Base-by-base conservation (phyloP, 331 rosid species). In the Quercus lobata region DNA sequence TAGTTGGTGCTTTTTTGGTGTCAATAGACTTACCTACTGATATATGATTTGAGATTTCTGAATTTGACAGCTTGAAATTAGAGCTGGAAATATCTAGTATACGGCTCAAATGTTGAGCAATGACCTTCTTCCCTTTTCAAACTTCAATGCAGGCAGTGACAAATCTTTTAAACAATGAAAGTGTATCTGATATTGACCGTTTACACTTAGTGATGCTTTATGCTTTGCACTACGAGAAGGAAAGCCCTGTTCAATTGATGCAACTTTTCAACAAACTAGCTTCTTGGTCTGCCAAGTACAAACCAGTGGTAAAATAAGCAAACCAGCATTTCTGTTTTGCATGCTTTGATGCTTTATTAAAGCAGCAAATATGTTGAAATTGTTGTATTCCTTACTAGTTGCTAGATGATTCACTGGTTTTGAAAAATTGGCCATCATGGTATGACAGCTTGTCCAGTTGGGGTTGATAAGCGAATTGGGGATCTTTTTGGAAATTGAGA, bases 231-330 rank as follows among this genome's bases (percentile, higher is more conserved):
- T 91, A 95, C 81, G 98, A 95, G 87, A 95, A 93, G 86, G 98
- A 95, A 57, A 95, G 96, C 82, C 97, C 98, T 37, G 98, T 95
- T 79, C 94, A 95, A 66, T 87, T 95, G 82, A 95, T 95, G 98
- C 97, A 91, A 86, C 94, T 95, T 81, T 93, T 93, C 82, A 93
- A 87, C 76, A 93, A 93, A 88, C 82, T 95, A 82, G 93, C 98
- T 69, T 95, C 99, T 69, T 86, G 81, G 69, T 93, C 93, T 83
- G 89, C 96, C 73, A 93, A 93, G 86, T 95, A 95, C 86, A 93
- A 93, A 81, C 91, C 90, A 58, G 98, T 96, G 97, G 98, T 95
- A 95, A 86, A 76, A 10, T 71, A 44, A 79, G 75, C 53, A 58
- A 68, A 71, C 41, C 54, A 66, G 15, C 27, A 37, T 49, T 69